A percentile compares a stretch with the other conserved stretches of the same genome.
phyloP scores from a whole-genome alignment of 78 protist species.

The Pigoraptor vietnamica region DNA sequence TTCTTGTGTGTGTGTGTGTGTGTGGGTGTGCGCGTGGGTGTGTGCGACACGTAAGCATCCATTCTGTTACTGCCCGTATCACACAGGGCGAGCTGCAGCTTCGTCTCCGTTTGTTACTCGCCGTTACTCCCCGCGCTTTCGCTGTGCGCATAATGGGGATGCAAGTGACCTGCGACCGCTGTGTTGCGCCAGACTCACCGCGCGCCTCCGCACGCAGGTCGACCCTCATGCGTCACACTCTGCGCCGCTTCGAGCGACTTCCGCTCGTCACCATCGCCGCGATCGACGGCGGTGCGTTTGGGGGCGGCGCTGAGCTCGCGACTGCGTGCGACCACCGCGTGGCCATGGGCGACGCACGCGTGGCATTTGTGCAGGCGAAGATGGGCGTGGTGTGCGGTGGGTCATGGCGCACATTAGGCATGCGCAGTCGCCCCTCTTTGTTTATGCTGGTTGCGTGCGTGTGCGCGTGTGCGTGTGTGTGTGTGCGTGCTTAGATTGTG shows the following conservation, averaged over 20 bases:
- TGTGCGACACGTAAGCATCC: not conserved
- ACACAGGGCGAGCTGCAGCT: too few species aligned
- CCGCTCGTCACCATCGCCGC: slow-evolving; percentile 76
- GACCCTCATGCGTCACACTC: not conserved
- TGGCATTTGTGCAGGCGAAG: not conserved
- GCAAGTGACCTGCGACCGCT: not conserved
- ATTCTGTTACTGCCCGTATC: too few species aligned
- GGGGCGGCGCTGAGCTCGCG: slow-evolving; percentile 91
- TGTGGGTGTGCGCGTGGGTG: not conserved
- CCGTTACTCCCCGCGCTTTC: not conserved
- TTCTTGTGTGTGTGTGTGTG: not conserved
- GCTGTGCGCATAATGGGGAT: not conserved
- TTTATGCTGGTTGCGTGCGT: too few species aligned
- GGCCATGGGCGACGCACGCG: slow-evolving; percentile 28
- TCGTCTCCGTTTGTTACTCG: not conserved
- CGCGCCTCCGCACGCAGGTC: not conserved
- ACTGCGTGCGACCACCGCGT: slow-evolving; percentile 79
- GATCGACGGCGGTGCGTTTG: slow-evolving; percentile 82
- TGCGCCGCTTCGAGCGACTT: slow-evolving; percentile 5
- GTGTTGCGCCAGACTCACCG: not conserved
- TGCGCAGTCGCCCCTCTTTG: too few species aligned
- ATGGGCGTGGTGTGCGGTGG: not conserved
- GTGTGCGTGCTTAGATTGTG: too few species aligned
- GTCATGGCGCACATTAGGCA: too few species aligned
- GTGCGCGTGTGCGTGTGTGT: too few species aligned